Conservation (phyloP, 164 flowering plant species). For the Echeveria elegans region DNA sequence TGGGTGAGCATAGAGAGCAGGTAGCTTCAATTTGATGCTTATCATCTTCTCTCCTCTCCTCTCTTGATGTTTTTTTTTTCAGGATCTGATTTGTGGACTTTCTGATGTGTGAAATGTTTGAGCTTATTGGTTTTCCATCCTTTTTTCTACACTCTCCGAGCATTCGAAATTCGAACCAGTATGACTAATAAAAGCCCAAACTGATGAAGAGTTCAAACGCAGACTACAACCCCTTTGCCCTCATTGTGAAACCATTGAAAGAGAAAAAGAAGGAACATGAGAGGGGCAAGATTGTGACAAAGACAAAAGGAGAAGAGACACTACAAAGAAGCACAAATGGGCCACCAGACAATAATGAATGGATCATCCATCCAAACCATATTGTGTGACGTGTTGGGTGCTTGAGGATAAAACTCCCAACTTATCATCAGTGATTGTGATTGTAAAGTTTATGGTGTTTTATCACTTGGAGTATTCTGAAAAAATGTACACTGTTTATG, state of each 20-base stretch:
- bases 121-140: neutral
- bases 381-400: neutral
- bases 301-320: neutral
- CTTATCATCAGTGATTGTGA: neutral
- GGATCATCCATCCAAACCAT: neutral
- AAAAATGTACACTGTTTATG: neutral
- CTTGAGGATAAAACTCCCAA: neutral
- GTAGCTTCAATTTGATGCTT: slow-evolving; percentile 2
- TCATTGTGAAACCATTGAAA: neutral
- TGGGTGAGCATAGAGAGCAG: neutral
- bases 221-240: too few relatives aligned
- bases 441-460: neutral
- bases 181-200: too few relatives aligned
- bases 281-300: neutral
- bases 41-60: neutral
- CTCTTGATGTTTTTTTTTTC: neutral
- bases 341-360: neutral
- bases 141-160: neutral
- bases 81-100: slow-evolving; percentile 2
- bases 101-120: slow-evolving; percentile 4
- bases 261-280: neutral
- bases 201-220: too few relatives aligned
- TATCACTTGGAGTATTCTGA: neutral
- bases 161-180: neutral
- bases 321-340: neutral